Percentiles rank a stretch among this genome's conserved stretches.
phyloP scores from a whole-genome alignment of 176 grass and related monocot species.

The Ampelocalamus luodianensis region DNA sequence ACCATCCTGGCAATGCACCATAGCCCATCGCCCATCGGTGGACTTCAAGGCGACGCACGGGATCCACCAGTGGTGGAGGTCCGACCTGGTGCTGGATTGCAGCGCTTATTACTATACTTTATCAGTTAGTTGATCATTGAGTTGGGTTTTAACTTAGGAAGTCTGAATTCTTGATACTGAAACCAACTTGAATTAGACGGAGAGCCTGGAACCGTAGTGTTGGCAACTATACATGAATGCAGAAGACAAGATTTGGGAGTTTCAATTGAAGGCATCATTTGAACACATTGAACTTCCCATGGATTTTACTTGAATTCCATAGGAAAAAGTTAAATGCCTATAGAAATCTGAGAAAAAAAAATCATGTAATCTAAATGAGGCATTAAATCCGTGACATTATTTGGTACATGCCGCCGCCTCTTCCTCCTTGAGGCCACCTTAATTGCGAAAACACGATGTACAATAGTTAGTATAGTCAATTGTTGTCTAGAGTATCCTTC shows the following conservation, averaged over 20 bases:
- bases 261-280: not conserved
- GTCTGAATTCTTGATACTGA: not conserved
- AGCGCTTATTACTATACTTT: constrained; percentile 47
- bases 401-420: too few species aligned
- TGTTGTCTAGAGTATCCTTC: too few species aligned
- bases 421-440: too few species aligned
- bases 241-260: not conserved
- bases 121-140: not conserved
- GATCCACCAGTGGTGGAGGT: constrained; percentile 86
- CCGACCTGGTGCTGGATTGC: constrained; percentile 46
- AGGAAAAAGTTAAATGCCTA: too few species aligned
- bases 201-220: not conserved
- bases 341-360: too few species aligned
- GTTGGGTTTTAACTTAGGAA: not conserved
- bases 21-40: constrained; percentile 36
- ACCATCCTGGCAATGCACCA: constrained; percentile 67
- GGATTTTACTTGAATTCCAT: not conserved
- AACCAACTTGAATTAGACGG: not conserved
- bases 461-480: too few species aligned
- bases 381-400: too few species aligned
- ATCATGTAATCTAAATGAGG: too few species aligned
- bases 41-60: constrained; percentile 78
- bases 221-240: not conserved
- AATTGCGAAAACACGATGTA: too few species aligned
- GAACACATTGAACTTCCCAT: not conserved